Evolutionary conservation across 257 asterid genomes (phyloP), one percentile per base, ranked within the genome.

Genomic region (Nicotiana otophora): DNA sequence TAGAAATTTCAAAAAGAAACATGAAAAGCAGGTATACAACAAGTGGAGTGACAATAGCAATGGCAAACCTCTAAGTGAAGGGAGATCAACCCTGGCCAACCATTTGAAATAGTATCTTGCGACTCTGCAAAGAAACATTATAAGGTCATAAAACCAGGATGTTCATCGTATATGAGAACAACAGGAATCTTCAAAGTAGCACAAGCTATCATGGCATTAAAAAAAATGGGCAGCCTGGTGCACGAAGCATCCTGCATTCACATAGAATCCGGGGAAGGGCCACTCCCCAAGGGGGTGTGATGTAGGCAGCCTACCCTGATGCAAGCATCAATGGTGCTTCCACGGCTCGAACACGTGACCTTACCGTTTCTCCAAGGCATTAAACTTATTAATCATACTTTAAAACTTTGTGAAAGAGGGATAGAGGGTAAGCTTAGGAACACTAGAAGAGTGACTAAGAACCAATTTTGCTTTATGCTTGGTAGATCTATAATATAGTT

Each of bases 71-170:
- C 98, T 65, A 95, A 91, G 87, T 90, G 93, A 77, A 95, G 89
- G 61, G 89, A 86, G 82, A 87, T 88, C 89, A 95, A 88, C 68
- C 98, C 98, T 60, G 97, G 99, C 98, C 98, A 93, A 58, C 98
- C 92, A 78, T 85, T 86, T 85, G 96, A 90, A 89, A 95, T 93
- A 53, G 92, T 87, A 84, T 83, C 88, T 82, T 90, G 99, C 82
- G 99, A 88, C 85, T 87, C 99, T 92, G 88, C 86, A 86, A 69
- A 82, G 36, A 81, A 81, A 55, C 14, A 76, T 14, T 14, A 14
- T 14, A 46, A 72, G 36, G 14, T 72, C 14, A 72, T 20, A 74
- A 26, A 30, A 86, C 23, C 81, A 60, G 4, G 23, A 72, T 20
- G 46, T 31, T 72, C 36, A 72, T 46, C 36, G 14, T 58, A 46